phyloP scores from a whole-genome alignment of 176 grass and related monocot species.

The Zizania latifolia region DNA sequence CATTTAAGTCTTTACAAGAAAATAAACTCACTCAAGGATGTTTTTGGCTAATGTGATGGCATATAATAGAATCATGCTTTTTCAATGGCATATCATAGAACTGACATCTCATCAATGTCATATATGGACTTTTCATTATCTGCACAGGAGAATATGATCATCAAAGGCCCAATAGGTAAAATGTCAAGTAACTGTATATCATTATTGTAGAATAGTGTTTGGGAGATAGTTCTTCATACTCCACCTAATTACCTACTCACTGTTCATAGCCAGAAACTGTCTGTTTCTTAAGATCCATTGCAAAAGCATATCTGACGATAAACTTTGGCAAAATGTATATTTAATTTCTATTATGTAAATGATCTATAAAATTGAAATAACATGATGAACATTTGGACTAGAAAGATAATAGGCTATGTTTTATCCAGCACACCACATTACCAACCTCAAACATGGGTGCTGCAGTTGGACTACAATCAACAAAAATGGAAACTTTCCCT shows the following conservation, averaged over 20 bases:
- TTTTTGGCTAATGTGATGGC: no score
- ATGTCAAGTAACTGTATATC: constrained; percentile 5
- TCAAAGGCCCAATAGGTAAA: neutral
- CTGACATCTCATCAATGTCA: no score
- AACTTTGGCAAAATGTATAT: neutral
- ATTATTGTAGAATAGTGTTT: neutral
- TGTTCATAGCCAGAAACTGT: neutral
- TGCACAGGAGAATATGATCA: neutral
- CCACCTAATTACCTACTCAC: neutral
- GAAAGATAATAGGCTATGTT: neutral
- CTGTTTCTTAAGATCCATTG: neutral
- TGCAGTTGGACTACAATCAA: constrained; percentile 80
- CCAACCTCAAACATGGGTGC: constrained; percentile 77
- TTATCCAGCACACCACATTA: constrained; percentile 1
- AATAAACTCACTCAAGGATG: no score
- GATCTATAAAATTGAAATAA: neutral
- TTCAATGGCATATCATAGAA: no score
- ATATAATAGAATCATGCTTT: no score
- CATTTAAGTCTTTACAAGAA: no score
- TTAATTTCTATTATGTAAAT: neutral
- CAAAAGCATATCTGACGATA: neutral
- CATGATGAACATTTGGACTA: neutral
- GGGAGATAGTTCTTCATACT: neutral
- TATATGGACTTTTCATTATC: neutral
- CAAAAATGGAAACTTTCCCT: constrained; percentile 84